Evolutionary conservation across 2,329 filamentous ascomycete genomes (phyloP).

Genomic region (Aspergillus pseudoglaucus): DNA sequence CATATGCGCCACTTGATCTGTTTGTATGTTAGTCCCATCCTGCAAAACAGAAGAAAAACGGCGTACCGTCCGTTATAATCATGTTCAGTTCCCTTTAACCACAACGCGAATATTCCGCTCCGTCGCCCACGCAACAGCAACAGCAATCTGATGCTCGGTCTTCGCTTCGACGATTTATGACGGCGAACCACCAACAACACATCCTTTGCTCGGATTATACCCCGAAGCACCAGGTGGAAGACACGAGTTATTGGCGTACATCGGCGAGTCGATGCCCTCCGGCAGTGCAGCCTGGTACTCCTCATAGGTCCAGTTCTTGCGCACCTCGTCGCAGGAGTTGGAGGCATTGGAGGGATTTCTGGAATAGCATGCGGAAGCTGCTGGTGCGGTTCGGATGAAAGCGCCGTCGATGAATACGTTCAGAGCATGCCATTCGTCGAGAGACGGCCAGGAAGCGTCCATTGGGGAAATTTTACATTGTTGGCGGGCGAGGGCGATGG

Average conservation of each 20-base stretch:
- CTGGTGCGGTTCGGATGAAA: constrained; percentile 19
- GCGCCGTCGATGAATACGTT: constrained; percentile 16
- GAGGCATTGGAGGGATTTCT: constrained; percentile 21
- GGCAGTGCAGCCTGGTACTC: constrained; percentile 25
- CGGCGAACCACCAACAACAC: constrained; percentile 23
- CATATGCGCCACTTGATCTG: constrained; percentile 38
- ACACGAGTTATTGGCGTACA: constrained; percentile 30
- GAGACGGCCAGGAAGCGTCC: constrained; percentile 13
- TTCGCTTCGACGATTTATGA: constrained; percentile 30
- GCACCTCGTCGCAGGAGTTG: constrained; percentile 17
- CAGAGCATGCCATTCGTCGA: constrained; percentile 14
- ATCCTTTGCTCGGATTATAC: constrained; percentile 19
- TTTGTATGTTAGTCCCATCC: not conserved
- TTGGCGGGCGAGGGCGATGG: not conserved
- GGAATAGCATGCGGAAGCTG: constrained; percentile 26
- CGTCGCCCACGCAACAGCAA: constrained; percentile 22
- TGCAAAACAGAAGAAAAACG: not conserved
- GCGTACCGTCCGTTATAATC: constrained; percentile 18
- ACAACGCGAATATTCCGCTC: constrained; percentile 18
- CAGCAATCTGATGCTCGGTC: constrained; percentile 19
- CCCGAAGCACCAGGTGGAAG: constrained; percentile 19
- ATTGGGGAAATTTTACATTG: constrained; percentile 13
- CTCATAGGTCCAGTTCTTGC: constrained; percentile 22
- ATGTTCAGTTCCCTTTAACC: constrained; percentile 21
- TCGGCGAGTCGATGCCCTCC: constrained; percentile 23